These are phyloP conservation scores for Cryptococcus sp. DNA, from an alignment of 1,284 basidiomycete genomes.

Conservation along the genomic window DNA sequence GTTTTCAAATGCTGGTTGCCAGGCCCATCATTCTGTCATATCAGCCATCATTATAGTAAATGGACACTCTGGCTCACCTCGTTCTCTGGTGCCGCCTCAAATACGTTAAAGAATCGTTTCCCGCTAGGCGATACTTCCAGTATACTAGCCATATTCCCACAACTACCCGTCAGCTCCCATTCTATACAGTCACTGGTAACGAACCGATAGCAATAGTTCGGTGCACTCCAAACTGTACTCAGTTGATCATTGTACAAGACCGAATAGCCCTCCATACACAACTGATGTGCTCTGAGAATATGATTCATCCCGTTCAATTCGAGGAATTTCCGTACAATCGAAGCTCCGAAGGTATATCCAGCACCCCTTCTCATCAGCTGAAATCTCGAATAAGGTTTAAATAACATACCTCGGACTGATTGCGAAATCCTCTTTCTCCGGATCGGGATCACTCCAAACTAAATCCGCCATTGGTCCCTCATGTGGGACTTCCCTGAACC, in stretches of 20 bases:
- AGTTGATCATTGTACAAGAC: slow-evolving; percentile 92
- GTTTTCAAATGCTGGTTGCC: too few species aligned
- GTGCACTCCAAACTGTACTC: slow-evolving; percentile 97
- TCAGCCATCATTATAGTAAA: too few species aligned
- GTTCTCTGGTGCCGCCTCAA: slow-evolving; percentile 98
- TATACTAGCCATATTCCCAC: slow-evolving; percentile 95
- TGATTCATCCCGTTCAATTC: slow-evolving; percentile 94
- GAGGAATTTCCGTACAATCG: slow-evolving; percentile 97
- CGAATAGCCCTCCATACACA: slow-evolving; percentile 98
- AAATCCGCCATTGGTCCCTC: slow-evolving; percentile 99
- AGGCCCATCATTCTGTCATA: too few species aligned
- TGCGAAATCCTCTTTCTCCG: slow-evolving; percentile 98
- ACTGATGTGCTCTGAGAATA: slow-evolving; percentile 94
- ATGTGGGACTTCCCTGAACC: slow-evolving; percentile 98
- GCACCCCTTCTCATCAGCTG: slow-evolving; percentile 65
- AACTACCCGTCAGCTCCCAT: slow-evolving; percentile 59
- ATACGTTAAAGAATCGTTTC: slow-evolving; percentile 88
- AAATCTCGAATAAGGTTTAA: background rate
- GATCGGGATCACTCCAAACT: slow-evolving; percentile 99
- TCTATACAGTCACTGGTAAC: slow-evolving; percentile 10
- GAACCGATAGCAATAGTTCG: slow-evolving; percentile 78
- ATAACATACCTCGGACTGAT: slow-evolving; percentile 82
- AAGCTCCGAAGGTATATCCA: slow-evolving; percentile 97
- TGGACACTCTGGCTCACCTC: slow-evolving; percentile 51
- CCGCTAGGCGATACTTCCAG: slow-evolving; percentile 91